Evolutionary conservation across 2,329 filamentous ascomycete species (phyloP).

Genomic region (Pseudogymnoascus sp.): DNA sequence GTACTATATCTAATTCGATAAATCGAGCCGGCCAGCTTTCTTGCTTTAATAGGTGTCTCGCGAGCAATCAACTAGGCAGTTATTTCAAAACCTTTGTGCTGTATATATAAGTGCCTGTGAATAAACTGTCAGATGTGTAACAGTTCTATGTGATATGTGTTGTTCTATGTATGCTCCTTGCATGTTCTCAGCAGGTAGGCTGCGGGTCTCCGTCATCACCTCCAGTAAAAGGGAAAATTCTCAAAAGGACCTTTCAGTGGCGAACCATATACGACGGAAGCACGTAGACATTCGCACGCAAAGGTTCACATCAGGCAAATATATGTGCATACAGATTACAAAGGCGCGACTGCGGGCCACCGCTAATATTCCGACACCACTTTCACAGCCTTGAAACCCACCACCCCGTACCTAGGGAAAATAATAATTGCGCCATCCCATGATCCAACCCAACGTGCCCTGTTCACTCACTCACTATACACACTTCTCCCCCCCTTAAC

Average conservation of each 20-base stretch:
- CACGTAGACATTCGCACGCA: not conserved
- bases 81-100: slow-evolving; percentile 1
- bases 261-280: not conserved
- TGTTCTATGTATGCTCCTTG: not conserved
- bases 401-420: slow-evolving; percentile 4
- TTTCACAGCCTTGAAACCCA: slow-evolving; percentile 6
- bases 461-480: not conserved
- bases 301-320: not conserved
- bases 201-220: not conserved
- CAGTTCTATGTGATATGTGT: not conserved
- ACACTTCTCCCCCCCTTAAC: not conserved
- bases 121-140: slow-evolving; percentile 1
- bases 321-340: slow-evolving; percentile 7
- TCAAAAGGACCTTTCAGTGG: not conserved
- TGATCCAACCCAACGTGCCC: not conserved
- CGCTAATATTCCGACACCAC: slow-evolving; percentile 3
- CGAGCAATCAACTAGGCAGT: slow-evolving; percentile 9
- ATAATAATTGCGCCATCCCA: not conserved
- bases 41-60: slow-evolving; percentile 10
- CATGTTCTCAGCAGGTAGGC: not conserved
- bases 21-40: slow-evolving; percentile 26
- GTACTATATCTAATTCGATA: slow-evolving; percentile 29
- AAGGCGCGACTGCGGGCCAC: not conserved
- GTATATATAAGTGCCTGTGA: not conserved
- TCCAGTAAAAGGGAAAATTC: not conserved